These are phyloP conservation scores for Acanthamoeba sp. DNA, from an alignment of 208 protist genomes.

Conservation along the genomic window DNA sequence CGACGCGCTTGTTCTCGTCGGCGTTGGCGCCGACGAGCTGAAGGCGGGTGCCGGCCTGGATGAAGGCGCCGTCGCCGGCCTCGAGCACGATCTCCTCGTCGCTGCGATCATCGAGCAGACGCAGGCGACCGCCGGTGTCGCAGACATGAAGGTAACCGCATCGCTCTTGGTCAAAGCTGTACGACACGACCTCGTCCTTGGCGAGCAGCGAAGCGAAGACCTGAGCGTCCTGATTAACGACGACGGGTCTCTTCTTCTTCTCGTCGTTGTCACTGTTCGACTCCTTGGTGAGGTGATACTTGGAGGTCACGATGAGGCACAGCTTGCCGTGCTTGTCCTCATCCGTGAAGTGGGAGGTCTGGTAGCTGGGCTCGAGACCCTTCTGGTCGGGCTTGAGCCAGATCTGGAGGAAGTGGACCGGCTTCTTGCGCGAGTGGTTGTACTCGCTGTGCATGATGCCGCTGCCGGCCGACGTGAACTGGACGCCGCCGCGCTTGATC, in stretches of 20 bases:
- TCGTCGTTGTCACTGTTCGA: neutral
- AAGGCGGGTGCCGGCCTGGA: neutral
- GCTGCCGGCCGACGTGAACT: slow-evolving; percentile 82
- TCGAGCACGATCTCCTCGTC: slow-evolving; percentile 3
- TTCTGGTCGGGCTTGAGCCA: slow-evolving; percentile 77
- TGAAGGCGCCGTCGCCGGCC: slow-evolving; percentile 58
- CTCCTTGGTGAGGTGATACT: neutral
- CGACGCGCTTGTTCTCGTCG: neutral
- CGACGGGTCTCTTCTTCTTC: neutral
- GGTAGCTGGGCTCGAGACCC: slow-evolving; percentile 73
- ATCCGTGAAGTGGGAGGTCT: slow-evolving; percentile 67
- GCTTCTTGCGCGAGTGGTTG: slow-evolving; percentile 57
- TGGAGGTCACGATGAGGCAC: slow-evolving; percentile 44
- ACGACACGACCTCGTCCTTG: slow-evolving; percentile 40
- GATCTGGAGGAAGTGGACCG: slow-evolving; percentile 80
- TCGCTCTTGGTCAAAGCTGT: slow-evolving; percentile 1
- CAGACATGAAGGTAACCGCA: slow-evolving; percentile 67
- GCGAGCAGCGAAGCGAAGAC: slow-evolving; percentile 66
- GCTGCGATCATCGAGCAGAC: neutral
- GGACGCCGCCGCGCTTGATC: slow-evolving; percentile 77
- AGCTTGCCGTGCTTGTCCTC: slow-evolving; percentile 75
- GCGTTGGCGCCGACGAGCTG: slow-evolving; percentile 25
- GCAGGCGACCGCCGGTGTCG: slow-evolving; percentile 14
- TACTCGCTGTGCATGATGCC: slow-evolving; percentile 82
- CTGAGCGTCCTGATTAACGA: slow-evolving; percentile 70